A percentile compares a stretch with the other conserved stretches of the same genome.
These are phyloP conservation scores for Zangia roseola DNA, from an alignment of 768 basidiomycete genomes.

Conservation along the genomic window DNA sequence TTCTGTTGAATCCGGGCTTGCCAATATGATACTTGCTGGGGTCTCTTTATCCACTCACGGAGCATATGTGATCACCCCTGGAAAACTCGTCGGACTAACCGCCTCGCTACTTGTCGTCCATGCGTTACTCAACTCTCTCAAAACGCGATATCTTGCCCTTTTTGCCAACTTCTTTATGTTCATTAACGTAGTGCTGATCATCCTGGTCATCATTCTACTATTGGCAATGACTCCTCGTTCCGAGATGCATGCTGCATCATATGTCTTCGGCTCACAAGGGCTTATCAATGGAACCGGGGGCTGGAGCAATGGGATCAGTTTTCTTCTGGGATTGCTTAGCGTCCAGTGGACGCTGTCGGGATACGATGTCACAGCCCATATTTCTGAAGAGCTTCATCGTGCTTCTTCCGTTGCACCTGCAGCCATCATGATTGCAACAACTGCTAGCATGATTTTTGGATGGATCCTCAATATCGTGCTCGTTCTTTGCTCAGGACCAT, in stretches of 20 bases:
- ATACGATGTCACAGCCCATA: slow-evolving; percentile 27
- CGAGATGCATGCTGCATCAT: slow-evolving; percentile 56
- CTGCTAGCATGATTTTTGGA: slow-evolving; percentile 48
- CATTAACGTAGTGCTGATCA: slow-evolving; percentile 42
- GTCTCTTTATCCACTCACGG: slow-evolving; percentile 28
- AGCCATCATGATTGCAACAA: slow-evolving; percentile 43
- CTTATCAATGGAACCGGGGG: no score
- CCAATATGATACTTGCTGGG: slow-evolving; percentile 32
- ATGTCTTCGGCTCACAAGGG: slow-evolving; percentile 51
- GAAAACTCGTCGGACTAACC: slow-evolving; percentile 43
- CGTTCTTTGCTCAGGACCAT: no score
- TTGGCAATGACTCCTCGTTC: slow-evolving; percentile 41
- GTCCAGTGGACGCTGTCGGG: slow-evolving; percentile 48
- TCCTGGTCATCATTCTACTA: slow-evolving; percentile 44
- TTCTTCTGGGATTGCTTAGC: slow-evolving; percentile 46
- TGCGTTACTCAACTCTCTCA: slow-evolving; percentile 45
- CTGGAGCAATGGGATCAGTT: no score
- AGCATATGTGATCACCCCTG: slow-evolving; percentile 34
- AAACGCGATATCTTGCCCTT: slow-evolving; percentile 34
- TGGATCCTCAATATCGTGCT: slow-evolving; percentile 68
- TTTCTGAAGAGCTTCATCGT: slow-evolving; percentile 48
- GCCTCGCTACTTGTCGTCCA: slow-evolving; percentile 40
- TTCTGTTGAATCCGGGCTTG: slow-evolving; percentile 39
- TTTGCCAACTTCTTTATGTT: slow-evolving; percentile 40
- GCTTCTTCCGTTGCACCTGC: slow-evolving; percentile 48